These are phyloP conservation scores for Termitomyces sp. DNA, from an alignment of 768 basidiomycete genomes.

Conservation along the genomic window DNA sequence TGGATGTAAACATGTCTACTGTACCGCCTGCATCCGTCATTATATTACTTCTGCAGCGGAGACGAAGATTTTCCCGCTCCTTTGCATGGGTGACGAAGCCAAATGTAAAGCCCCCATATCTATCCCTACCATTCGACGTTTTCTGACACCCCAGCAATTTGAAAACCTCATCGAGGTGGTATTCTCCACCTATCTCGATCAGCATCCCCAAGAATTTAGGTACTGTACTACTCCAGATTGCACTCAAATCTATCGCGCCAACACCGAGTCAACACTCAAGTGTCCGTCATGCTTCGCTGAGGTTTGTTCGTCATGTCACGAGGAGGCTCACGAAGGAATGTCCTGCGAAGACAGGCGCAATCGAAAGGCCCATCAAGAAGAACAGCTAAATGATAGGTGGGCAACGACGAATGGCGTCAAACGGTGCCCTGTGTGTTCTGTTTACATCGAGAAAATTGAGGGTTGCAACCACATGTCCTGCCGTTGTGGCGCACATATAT, in stretches of 20 bases:
- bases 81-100: slow-evolving; percentile 56
- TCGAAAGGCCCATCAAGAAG: slow-evolving; percentile 32
- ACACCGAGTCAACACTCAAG: slow-evolving; percentile 24
- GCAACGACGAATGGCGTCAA: slow-evolving; percentile 31
- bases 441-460: slow-evolving; percentile 41
- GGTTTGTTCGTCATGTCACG: slow-evolving; percentile 44
- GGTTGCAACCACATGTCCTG: slow-evolving; percentile 56
- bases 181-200: slow-evolving; percentile 48
- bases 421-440: slow-evolving; percentile 39
- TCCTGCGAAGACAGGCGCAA: slow-evolving; percentile 35
- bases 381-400: slow-evolving; percentile 35
- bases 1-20: slow-evolving; percentile 45
- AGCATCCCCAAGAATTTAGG: slow-evolving; percentile 48
- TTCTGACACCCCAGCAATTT: slow-evolving; percentile 47
- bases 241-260: slow-evolving; percentile 51
- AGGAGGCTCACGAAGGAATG: slow-evolving; percentile 46
- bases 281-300: slow-evolving; percentile 48
- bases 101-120: slow-evolving; percentile 50
- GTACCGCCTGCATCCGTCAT: slow-evolving; percentile 41
- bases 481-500: slow-evolving; percentile 45
- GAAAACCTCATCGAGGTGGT: slow-evolving; percentile 47
- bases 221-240: slow-evolving; percentile 75
- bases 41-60: slow-evolving; percentile 38
- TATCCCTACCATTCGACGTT: slow-evolving; percentile 41
- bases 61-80: slow-evolving; percentile 48